Base-by-base conservation (phyloP, 306 rosid species). In the Carpinus viminea region DNA sequence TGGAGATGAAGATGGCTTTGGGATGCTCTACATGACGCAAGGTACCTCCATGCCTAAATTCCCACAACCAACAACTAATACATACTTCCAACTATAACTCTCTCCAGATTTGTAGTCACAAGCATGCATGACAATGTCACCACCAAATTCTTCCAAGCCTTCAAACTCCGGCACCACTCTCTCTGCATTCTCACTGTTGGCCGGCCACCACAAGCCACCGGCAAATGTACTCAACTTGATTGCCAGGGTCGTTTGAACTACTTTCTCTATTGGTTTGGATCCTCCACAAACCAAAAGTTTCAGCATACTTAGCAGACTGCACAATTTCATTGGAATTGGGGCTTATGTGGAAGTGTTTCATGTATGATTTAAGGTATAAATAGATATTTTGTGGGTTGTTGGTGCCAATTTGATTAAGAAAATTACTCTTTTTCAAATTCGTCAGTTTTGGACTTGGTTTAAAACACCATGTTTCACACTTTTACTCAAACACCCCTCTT, bases 41-140 rank as follows among this genome's bases (percentile, higher is more conserved):
- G 26, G 26, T 24, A 91, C 91, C 78, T 95, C 98, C 98, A 95
- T 95, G 75, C 98, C 98, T 0, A 98, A 92, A 79, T 95, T 95
- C 31, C 98, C 98, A 76, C 98, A 92, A 0, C 98, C 98, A 56
- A 95, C 96, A 16, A 95, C 97, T 3, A 95, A 93, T 0, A 95
- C 97, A 36, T 55, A 68, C 70, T 91, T 81, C 2, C 91, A 93
- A 4, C 28, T 12, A 74, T 82, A 89, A n/a, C 76, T 69, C 65
- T 70, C 80, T 3, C 98, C 98, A 1, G 96, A 87, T 84, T 87
- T 91, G 52, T 91, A 92, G 15, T 95, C 98, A 82, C 98, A 95
- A 69, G 96, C 87, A 87, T 95, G 98, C 79, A 86, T 64, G 16
- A 95, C 89, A 24, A 24, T 24, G 73, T 79, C 79, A 6, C 98